These are phyloP conservation scores for Wickerhamiella infanticola DNA, from an alignment of 1,139 yeast species.

Conservation along the genomic window DNA sequence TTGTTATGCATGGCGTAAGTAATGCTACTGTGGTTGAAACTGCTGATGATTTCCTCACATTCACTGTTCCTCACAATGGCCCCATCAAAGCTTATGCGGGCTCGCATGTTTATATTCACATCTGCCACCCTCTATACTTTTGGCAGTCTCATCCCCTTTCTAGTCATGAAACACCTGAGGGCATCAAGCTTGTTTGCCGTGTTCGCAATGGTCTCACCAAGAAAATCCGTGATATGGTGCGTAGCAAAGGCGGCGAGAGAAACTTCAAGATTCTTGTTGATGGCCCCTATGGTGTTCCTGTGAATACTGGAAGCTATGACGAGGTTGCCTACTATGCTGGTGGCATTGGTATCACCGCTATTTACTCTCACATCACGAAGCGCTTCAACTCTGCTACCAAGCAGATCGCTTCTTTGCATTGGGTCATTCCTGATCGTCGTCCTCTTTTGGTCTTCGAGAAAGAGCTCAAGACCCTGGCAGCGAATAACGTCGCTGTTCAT, in stretches of 20 bases:
- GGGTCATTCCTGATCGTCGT: slow-evolving; percentile 36
- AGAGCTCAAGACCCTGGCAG: slow-evolving; percentile 28
- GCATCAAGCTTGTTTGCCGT: slow-evolving; percentile 22
- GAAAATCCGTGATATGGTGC: slow-evolving; percentile 7
- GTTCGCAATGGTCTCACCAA: slow-evolving; percentile 22
- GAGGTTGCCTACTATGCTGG: slow-evolving; percentile 37
- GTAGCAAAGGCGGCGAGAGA: slow-evolving; percentile 5
- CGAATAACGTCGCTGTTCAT: slow-evolving; percentile 19
- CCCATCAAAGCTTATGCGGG: slow-evolving; percentile 28
- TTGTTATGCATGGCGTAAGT: slow-evolving; percentile 16
- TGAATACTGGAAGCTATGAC: slow-evolving; percentile 35
- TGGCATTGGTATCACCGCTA: slow-evolving; percentile 53
- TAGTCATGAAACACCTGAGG: slow-evolving; percentile 21
- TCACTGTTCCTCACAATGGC: slow-evolving; percentile 21
- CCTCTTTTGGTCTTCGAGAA: slow-evolving; percentile 37
- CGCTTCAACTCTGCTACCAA: slow-evolving; percentile 6
- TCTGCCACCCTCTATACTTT: slow-evolving; percentile 21
- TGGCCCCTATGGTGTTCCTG: slow-evolving; percentile 39
- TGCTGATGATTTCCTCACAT: slow-evolving; percentile 11
- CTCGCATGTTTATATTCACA: slow-evolving; percentile 39
- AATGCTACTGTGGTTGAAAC: slow-evolving; percentile 2
- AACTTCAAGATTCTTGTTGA: slow-evolving; percentile 29
- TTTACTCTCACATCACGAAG: slow-evolving; percentile 16
- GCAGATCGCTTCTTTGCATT: slow-evolving; percentile 29
- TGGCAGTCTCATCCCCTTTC: slow-evolving; percentile 57